Conservation (phyloP, 2,329 filamentous ascomycete genomes). For the Exophiala sp. region DNA sequence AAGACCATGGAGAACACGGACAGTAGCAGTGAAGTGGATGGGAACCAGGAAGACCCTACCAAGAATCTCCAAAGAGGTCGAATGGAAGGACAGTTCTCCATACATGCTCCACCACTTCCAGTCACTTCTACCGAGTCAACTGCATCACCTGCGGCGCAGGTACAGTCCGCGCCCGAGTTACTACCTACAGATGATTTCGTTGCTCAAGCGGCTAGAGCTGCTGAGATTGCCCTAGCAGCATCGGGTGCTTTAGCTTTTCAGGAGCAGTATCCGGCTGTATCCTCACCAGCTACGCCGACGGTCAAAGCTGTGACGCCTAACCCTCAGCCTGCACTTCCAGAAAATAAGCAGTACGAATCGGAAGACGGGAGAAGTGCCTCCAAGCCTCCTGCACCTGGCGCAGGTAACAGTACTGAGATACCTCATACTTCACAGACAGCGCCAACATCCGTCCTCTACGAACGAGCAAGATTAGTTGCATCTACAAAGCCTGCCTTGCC, state of each 20-base stretch:
- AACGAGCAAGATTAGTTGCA: slow-evolving; percentile 54
- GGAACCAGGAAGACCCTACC: slow-evolving; percentile 3
- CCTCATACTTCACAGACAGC: slow-evolving; percentile 46
- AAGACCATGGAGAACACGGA: slow-evolving; percentile 38
- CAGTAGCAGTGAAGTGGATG: not conserved
- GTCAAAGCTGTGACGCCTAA: slow-evolving; percentile 8
- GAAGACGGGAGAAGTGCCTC: not conserved
- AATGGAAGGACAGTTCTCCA: slow-evolving; percentile 20
- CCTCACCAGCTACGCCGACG: slow-evolving; percentile 22
- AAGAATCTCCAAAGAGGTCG: slow-evolving; percentile 11
- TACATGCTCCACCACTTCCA: slow-evolving; percentile 26
- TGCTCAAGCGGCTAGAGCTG: slow-evolving; percentile 46
- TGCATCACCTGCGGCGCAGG: not conserved
- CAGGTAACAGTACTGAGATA: slow-evolving; percentile 2
- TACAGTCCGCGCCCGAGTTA: not conserved
- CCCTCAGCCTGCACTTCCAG: slow-evolving; percentile 1
- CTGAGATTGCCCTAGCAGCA: slow-evolving; percentile 47
- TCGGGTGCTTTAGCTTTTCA: slow-evolving; percentile 29
- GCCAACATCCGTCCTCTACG: slow-evolving; percentile 56
- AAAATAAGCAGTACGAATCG: slow-evolving; percentile 9
- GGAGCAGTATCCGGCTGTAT: slow-evolving; percentile 23
- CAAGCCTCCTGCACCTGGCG: not conserved
- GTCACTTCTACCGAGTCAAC: slow-evolving; percentile 15
- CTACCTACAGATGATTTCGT: slow-evolving; percentile 43
- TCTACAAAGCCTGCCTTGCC: slow-evolving; percentile 54